phyloP scores from a whole-genome alignment of 352 stramenopile genomes.

The Pythium insidiosum region DNA sequence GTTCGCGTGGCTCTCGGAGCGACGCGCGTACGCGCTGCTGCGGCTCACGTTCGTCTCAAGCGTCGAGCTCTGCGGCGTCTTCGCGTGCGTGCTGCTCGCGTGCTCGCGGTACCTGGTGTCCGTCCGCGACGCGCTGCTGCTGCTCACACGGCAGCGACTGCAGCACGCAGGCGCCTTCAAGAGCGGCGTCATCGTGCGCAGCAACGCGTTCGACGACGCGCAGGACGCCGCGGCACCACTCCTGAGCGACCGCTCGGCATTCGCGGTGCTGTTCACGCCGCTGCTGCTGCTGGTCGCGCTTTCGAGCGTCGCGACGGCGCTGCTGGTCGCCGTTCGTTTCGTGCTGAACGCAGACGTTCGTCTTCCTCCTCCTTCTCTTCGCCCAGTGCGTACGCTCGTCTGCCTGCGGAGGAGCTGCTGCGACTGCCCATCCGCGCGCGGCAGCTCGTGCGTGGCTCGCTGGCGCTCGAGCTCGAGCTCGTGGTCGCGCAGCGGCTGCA shows the following conservation, averaged over 20 bases:
- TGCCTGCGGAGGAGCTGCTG: slow-evolving; percentile 20
- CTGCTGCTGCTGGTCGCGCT: slow-evolving; percentile 9
- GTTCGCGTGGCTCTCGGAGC: slow-evolving; percentile 19
- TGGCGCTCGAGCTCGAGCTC: slow-evolving; percentile 13
- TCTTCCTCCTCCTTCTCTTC: neutral
- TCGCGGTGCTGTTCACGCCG: slow-evolving; percentile 10
- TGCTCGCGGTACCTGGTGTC: slow-evolving; percentile 1
- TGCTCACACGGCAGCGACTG: slow-evolving; percentile 10
- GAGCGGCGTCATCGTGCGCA: neutral
- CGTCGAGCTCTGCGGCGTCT: slow-evolving; percentile 24
- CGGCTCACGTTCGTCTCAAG: slow-evolving; percentile 22
- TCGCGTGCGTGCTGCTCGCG: neutral
- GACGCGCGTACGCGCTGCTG: slow-evolving; percentile 13
- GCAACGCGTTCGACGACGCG: slow-evolving; percentile 16
- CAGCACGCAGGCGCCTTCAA: slow-evolving; percentile 9
- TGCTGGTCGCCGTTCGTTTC: neutral
- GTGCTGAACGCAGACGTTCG: slow-evolving; percentile 2
- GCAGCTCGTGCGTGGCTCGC: slow-evolving; percentile 18
- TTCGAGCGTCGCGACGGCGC: neutral
- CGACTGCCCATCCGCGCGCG: slow-evolving; percentile 18
- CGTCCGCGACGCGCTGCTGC: slow-evolving; percentile 3
- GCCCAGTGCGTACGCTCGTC: slow-evolving; percentile 3
- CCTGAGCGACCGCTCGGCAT: slow-evolving; percentile 5
- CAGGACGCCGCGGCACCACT: slow-evolving; percentile 14
- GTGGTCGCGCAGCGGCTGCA: too few species aligned